Evolutionary conservation across 2,329 filamentous ascomycete genomes (phyloP).

Genomic region (Endoconidiophora laricicola): DNA sequence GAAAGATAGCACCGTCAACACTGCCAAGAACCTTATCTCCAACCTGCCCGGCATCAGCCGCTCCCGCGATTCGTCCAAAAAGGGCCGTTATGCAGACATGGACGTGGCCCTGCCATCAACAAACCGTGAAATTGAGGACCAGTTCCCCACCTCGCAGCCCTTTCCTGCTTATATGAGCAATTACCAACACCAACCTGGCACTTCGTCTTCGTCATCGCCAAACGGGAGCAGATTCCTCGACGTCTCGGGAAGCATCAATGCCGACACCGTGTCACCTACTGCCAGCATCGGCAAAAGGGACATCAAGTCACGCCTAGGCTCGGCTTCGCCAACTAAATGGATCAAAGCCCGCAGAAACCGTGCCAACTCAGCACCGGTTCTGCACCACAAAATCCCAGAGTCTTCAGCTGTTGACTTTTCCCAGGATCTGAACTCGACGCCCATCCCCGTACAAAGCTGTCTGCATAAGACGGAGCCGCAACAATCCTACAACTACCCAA

Average conservation of each 20-base stretch:
- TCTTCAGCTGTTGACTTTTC: background rate
- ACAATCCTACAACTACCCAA: conserved; percentile 1
- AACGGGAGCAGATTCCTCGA: background rate
- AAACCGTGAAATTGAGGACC: background rate
- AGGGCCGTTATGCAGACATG: conserved; percentile 9
- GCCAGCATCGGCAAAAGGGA: background rate
- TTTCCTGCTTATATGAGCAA: no score
- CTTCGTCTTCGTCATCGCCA: background rate
- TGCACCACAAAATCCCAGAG: background rate
- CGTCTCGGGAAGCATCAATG: no score
- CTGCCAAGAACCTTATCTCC: conserved; percentile 11
- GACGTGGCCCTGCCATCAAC: conserved; percentile 4
- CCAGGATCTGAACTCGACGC: background rate
- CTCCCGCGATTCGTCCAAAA: conserved; percentile 2
- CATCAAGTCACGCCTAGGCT: background rate
- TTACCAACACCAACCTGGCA: background rate
- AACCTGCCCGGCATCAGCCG: conserved; percentile 9
- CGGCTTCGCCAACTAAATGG: conserved; percentile 7
- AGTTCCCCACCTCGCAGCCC: conserved; percentile 4
- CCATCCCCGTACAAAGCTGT: background rate
- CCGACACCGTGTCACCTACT: background rate
- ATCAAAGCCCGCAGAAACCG: conserved; percentile 1
- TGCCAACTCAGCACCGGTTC: conserved; percentile 9
- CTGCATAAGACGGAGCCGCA: background rate
- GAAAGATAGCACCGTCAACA: conserved; percentile 15